These are phyloP conservation scores for Cronartium ribicola DNA, from an alignment of 1,284 basidiomycete species.

Conservation along the genomic window DNA sequence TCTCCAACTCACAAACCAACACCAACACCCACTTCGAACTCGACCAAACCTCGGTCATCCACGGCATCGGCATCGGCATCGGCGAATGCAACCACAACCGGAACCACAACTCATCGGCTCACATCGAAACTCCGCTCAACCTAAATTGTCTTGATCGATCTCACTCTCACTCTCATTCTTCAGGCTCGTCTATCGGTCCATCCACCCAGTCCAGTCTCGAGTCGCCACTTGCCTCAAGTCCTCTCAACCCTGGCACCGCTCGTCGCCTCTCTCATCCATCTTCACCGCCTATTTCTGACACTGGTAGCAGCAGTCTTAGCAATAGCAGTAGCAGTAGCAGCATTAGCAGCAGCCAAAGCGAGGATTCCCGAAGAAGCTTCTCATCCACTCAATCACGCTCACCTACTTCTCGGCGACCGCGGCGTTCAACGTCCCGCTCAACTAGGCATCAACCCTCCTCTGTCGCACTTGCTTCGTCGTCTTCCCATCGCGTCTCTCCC, in stretches of 20 bases:
- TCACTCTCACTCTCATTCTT: too few relatives aligned
- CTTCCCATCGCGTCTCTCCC: not conserved
- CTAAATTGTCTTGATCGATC: too few relatives aligned
- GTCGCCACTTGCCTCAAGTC: not conserved
- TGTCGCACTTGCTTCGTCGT: not conserved
- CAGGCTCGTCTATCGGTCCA: not conserved
- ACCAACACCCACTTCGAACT: not conserved
- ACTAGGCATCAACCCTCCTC: not conserved
- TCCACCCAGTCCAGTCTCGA: not conserved
- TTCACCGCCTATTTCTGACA: slow-evolving; percentile 1
- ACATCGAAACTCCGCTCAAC: too few relatives aligned
- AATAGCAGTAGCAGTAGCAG: slow-evolving; percentile 7
- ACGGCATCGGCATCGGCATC: not conserved
- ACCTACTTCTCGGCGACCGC: not conserved
- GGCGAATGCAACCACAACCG: too few relatives aligned
- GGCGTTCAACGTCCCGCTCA: not conserved
- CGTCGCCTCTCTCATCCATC: not conserved
- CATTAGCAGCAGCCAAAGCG: not conserved
- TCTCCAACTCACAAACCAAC: not conserved
- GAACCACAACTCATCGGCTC: too few relatives aligned
- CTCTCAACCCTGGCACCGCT: not conserved
- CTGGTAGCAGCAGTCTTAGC: slow-evolving; percentile 1
- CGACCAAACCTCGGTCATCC: not conserved
- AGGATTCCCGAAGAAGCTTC: not conserved
- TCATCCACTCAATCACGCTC: not conserved